Evolutionary conservation across 345 rosid species (phyloP).

Genomic region (Aurinia saxatilis): DNA sequence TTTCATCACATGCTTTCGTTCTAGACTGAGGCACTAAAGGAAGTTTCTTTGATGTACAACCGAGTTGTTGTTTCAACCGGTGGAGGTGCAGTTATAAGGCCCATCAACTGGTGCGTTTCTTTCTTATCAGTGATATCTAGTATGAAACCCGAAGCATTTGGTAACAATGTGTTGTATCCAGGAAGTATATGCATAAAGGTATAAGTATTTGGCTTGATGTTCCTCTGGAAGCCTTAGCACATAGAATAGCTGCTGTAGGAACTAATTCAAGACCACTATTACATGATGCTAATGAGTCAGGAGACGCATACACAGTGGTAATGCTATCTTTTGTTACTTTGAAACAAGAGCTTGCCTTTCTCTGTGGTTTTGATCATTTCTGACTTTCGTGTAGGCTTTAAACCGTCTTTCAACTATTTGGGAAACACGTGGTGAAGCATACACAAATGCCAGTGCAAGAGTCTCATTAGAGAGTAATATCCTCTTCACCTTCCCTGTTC

Average conservation of each 20-base stretch:
- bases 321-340: neutral
- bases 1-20: slow-evolving; percentile 3
- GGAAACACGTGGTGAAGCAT: slow-evolving; percentile 59
- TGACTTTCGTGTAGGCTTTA: slow-evolving; percentile 45
- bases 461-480: slow-evolving; percentile 72
- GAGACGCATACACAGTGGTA: slow-evolving; percentile 70
- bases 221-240: slow-evolving; percentile 88
- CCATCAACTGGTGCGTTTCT: slow-evolving; percentile 62
- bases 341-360: neutral
- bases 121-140: neutral
- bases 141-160: neutral
- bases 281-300: slow-evolving; percentile 51
- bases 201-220: slow-evolving; percentile 91
- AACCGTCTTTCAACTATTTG: slow-evolving; percentile 55
- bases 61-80: slow-evolving; percentile 86
- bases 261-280: slow-evolving; percentile 87
- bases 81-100: slow-evolving; percentile 76
- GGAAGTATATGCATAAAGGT: slow-evolving; percentile 80
- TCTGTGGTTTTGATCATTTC: neutral
- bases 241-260: slow-evolving; percentile 85
- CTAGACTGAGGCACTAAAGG: slow-evolving; percentile 58
- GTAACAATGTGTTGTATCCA: slow-evolving; percentile 6
- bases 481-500: neutral
- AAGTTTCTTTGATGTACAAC: slow-evolving; percentile 45
- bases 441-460: slow-evolving; percentile 60